Evolutionary conservation across 345 rosid species (phyloP).

Genomic region (Reutealis trisperma): DNA sequence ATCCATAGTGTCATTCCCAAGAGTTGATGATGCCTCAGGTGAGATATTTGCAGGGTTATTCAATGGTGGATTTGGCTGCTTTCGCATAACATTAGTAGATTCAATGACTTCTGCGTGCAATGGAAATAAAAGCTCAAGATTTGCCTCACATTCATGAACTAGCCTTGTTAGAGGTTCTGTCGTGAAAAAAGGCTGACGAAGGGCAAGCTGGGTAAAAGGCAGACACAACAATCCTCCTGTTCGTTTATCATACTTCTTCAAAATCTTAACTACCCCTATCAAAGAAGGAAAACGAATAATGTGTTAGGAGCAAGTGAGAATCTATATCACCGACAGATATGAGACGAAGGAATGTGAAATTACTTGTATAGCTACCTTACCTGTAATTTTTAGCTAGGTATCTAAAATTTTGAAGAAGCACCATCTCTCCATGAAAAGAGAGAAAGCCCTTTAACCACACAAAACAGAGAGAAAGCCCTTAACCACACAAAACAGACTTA

Average conservation of each 20-base stretch:
- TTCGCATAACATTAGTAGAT: conserved; percentile 31
- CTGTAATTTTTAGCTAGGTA: neutral
- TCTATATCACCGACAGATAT: neutral
- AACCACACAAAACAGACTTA: neutral
- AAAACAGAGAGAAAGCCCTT: conserved; percentile 9
- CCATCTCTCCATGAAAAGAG: conserved; percentile 9
- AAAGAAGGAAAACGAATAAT: conserved; percentile 10
- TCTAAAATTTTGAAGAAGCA: conserved; percentile 10
- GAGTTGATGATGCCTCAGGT: conserved; percentile 45
- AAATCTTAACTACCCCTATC: conserved; percentile 75
- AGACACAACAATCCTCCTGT: conserved; percentile 76
- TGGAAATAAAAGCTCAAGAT: conserved; percentile 90
- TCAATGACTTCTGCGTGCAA: conserved; percentile 84
- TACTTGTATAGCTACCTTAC: neutral
- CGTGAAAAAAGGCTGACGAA: conserved; percentile 80
- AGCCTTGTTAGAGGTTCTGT: conserved; percentile 82
- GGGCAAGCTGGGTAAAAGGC: conserved; percentile 79
- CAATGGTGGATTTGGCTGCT: conserved; percentile 20
- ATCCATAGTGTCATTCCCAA: conserved; percentile 63
- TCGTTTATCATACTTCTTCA: conserved; percentile 90
- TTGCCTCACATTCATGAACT: conserved; percentile 82
- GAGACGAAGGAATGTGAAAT: neutral
- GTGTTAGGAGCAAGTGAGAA: conserved; percentile 20
- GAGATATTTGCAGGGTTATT: conserved; percentile 34
- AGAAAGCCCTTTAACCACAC: conserved; percentile 10